Evolutionary conservation across 306 rosid genomes (phyloP), one percentile per base, ranked within the genome.

Genomic region (Lathyrus sativus): DNA sequence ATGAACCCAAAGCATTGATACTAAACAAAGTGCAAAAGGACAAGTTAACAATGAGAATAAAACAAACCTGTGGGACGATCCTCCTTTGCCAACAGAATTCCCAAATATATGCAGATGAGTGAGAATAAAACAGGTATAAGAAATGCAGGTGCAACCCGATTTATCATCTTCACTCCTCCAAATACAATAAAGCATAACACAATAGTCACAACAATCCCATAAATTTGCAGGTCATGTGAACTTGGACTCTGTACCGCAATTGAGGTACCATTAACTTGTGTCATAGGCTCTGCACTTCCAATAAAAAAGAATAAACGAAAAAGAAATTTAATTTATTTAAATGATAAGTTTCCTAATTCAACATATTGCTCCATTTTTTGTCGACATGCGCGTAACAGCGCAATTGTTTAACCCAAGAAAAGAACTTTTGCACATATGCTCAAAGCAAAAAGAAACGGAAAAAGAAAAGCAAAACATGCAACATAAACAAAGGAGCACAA

Each of bases 71-170:
- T 15, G 71, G 99, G 97, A 75, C 83, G 19, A 71, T 88, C 84
- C 84, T 81, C 84, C 81, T 72, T 74, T 31, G 99, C 95, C 88
- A 83, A 50, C 59, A 77, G 55, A 62, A 95, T 65, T 81, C 99
- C 99, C 62, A 90, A n/a, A 67, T 77, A 88, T 74, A 95, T 95
- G 92, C 91, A 85, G 70, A 81, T 4, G 49, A 95, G 73, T 4
- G 99, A 95, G 85, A 95, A 82, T 75, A 95, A 41, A 73, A 90
- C 99, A 54, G 99, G 92, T 69, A 95, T 72, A 55, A 95, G 97
- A 80, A 95, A 90, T 53, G 99, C 96, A 62, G 99, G 99, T 0
- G 99, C 99, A 76, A 95, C 99, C 85, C 97, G 86, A 76, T 95
- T 95, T 74, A 95, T 95, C 77, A 95, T 95, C 83, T 87, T 95